Percentiles rank a stretch among this genome's conserved stretches.
Evolutionary conservation across 768 basidiomycete genomes (phyloP).

Genomic region (Trametes elegans): DNA sequence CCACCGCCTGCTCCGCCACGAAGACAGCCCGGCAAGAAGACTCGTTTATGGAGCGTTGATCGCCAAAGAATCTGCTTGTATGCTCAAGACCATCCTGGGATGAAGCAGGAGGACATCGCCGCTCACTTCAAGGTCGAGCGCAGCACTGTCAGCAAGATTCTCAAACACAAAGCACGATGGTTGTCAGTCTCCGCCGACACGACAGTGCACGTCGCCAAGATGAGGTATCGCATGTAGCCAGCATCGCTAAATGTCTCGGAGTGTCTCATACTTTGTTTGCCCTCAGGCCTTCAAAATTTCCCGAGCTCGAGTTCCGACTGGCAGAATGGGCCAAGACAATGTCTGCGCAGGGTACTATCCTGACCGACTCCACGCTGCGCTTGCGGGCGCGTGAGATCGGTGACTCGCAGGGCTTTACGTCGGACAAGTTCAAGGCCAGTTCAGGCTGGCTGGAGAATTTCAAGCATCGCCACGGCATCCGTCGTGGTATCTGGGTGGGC

Average conservation of each 20-base stretch:
- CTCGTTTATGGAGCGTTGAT: conserved; percentile 71
- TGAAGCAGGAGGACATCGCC: conserved; percentile 85
- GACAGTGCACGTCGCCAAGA: conserved; percentile 59
- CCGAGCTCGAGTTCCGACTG: conserved; percentile 68
- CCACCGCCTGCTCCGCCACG: conserved; percentile 23
- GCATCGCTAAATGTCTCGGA: not conserved
- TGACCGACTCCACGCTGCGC: conserved; percentile 68
- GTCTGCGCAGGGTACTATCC: conserved; percentile 42
- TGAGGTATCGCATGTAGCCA: conserved; percentile 57
- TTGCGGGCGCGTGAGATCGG: conserved; percentile 69
- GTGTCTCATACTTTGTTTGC: conserved; percentile 2
- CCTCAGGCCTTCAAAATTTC: conserved; percentile 75
- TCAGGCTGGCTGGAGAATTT: conserved; percentile 93
- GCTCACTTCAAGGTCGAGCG: conserved; percentile 75
- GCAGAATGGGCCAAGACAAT: conserved; percentile 58
- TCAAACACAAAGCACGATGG: conserved; percentile 85
- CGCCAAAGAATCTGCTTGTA: conserved; percentile 74
- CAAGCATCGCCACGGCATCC: conserved; percentile 78
- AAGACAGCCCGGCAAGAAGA: conserved; percentile 57
- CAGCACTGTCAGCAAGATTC: conserved; percentile 91
- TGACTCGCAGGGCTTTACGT: conserved; percentile 48
- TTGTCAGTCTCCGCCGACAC: conserved; percentile 62
- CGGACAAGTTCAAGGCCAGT: conserved; percentile 87
- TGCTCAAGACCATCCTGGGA: conserved; percentile 59
- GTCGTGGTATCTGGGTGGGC: conserved; percentile 57